Conservation (phyloP, 2,329 filamentous ascomycete species). For the Septoria linicola region DNA sequence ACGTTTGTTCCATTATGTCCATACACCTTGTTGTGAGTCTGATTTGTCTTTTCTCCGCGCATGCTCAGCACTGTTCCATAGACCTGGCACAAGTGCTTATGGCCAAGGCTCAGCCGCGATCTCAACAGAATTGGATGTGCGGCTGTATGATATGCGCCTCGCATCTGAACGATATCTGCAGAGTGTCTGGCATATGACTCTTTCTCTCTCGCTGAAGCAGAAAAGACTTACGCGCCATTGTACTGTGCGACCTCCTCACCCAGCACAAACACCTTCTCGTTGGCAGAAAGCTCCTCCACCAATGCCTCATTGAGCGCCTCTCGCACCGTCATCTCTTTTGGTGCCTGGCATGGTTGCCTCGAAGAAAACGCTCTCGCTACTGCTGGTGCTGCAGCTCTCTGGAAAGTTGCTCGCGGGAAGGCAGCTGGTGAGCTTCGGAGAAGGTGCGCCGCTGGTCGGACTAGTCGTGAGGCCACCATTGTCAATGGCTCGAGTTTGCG, state of each 20-base stretch:
- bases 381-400: slow-evolving; percentile 49
- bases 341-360: slow-evolving; percentile 46
- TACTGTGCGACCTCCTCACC: slow-evolving; percentile 99
- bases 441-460: slow-evolving; percentile 64
- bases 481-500: not conserved
- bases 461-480: slow-evolving; percentile 62
- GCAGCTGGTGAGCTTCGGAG: slow-evolving; percentile 55
- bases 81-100: no score
- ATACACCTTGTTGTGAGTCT: no score
- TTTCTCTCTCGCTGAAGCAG: not conserved
- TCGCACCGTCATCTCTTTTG: slow-evolving; percentile 92
- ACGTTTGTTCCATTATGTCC: not conserved
- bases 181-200: no score
- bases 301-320: slow-evolving; percentile 97
- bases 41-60: no score
- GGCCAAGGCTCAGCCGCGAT: no score
- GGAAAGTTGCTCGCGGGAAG: slow-evolving; percentile 54
- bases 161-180: no score
- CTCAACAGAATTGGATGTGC: no score
- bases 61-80: no score
- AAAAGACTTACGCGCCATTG: slow-evolving; percentile 75
- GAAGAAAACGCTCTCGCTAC: slow-evolving; percentile 57
- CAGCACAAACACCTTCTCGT: slow-evolving; percentile 91
- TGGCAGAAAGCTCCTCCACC: slow-evolving; percentile 91
- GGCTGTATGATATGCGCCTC: no score